Percentiles rank a stretch among this genome's conserved stretches.
Conservation (phyloP, 305 asterid genomes). For the Striga hermonthica region DNA sequence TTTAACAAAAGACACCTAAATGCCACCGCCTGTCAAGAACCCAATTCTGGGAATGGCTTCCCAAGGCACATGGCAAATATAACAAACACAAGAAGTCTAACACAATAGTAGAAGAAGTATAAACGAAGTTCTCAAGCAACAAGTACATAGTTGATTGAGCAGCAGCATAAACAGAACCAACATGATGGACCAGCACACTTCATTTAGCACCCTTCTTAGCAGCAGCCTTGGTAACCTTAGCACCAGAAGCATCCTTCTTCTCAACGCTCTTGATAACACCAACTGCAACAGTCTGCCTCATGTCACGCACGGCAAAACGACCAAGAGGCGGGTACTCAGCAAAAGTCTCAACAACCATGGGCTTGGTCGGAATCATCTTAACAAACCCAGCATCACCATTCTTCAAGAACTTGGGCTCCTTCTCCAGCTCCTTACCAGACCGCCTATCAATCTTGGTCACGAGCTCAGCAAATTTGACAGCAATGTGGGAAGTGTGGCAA, state of each 20-base stretch:
- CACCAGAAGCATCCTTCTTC: conserved; percentile 40
- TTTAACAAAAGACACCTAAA: too few relatives aligned
- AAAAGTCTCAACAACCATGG: conserved; percentile 68
- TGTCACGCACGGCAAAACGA: conserved; percentile 38
- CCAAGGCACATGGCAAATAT: neutral
- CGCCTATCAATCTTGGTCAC: conserved; percentile 1
- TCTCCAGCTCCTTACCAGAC: conserved; percentile 5
- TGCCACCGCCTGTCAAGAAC: conserved; percentile 3
- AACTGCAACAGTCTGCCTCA: conserved; percentile 36
- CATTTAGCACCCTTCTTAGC: conserved; percentile 45
- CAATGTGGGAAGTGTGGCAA: conserved; percentile 6
- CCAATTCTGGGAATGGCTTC: neutral
- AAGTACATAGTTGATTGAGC: neutral
- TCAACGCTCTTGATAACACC: conserved; percentile 42
- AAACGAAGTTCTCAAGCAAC: neutral
- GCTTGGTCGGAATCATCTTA: conserved; percentile 44
- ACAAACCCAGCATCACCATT: conserved; percentile 40
- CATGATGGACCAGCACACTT: neutral
- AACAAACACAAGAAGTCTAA: neutral
- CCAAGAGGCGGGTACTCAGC: conserved; percentile 44
- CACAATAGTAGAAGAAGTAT: neutral
- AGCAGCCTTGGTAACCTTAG: conserved; percentile 45
- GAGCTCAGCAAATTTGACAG: neutral
- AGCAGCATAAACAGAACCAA: neutral
- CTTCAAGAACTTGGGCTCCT: conserved; percentile 36